phyloP scores from a whole-genome alignment of 768 basidiomycete species.

The Lactifluus subvellereus region DNA sequence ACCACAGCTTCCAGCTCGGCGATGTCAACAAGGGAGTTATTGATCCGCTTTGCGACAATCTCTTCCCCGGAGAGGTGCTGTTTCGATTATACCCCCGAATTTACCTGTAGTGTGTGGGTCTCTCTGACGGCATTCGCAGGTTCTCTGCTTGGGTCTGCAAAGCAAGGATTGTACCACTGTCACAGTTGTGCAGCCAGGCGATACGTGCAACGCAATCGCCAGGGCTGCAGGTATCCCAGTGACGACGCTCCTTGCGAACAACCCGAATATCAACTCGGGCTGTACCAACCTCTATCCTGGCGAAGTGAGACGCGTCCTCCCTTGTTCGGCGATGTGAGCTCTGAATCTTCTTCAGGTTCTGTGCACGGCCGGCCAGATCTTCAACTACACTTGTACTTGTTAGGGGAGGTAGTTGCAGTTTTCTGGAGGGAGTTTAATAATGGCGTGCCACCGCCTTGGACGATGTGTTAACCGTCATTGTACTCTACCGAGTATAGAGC shows the following conservation, averaged over 20 bases:
- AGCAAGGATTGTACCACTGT: constrained; percentile 54
- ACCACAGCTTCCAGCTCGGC: constrained; percentile 51
- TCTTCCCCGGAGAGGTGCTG: constrained; percentile 38
- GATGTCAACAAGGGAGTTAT: constrained; percentile 44
- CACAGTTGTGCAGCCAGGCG: constrained; percentile 42
- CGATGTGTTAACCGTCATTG: background rate
- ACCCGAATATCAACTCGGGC: constrained; percentile 57
- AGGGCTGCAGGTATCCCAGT: constrained; percentile 41
- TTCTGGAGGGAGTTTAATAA: too few species aligned
- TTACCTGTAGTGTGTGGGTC: too few species aligned
- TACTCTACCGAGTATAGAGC: background rate
- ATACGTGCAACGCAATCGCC: constrained; percentile 46
- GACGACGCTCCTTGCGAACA: constrained; percentile 59
- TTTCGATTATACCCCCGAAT: background rate
- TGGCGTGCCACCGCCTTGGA: too few species aligned
- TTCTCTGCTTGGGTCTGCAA: constrained; percentile 49
- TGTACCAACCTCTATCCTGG: constrained; percentile 69
- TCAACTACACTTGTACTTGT: too few species aligned
- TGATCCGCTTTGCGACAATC: constrained; percentile 41
- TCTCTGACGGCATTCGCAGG: background rate
- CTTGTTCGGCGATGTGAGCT: background rate
- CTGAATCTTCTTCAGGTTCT: background rate
- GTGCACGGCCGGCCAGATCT: background rate
- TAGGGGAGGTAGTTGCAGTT: too few species aligned
- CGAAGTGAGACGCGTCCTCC: constrained; percentile 44